Percentiles rank a stretch among this genome's conserved stretches.
Evolutionary conservation across 108 stramenopile species (phyloP).

Genomic region (Skeletonema grethae): DNA sequence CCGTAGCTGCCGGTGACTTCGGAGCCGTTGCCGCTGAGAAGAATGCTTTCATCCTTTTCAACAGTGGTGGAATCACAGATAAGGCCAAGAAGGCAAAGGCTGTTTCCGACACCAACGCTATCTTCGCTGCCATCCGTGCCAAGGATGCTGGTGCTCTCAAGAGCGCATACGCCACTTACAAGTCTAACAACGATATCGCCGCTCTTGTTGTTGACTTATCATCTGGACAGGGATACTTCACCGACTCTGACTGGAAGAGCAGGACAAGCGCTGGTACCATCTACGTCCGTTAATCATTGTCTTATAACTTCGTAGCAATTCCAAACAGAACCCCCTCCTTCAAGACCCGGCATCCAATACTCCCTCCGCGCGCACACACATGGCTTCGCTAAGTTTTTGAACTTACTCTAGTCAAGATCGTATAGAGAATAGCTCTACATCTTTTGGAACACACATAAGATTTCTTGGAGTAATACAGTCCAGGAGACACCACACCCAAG

Average conservation of each 20-base stretch:
- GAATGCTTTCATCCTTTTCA: slow-evolving; percentile 94
- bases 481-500: not conserved
- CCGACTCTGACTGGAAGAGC: slow-evolving; percentile 76
- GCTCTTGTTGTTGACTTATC: slow-evolving; percentile 38
- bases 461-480: not conserved
- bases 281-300: slow-evolving; percentile 24
- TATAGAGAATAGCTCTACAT: slow-evolving; percentile 9
- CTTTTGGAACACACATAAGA: not conserved
- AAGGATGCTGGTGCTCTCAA: slow-evolving; percentile 79
- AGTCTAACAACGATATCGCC: slow-evolving; percentile 56
- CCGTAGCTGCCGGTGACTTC: slow-evolving; percentile 88
- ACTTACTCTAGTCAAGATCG: slow-evolving; percentile 3
- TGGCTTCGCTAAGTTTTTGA: not conserved
- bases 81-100: slow-evolving; percentile 74
- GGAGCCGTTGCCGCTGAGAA: slow-evolving; percentile 88
- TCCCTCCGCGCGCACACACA: not conserved
- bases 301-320: not conserved
- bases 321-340: not conserved
- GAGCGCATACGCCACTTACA: slow-evolving; percentile 71
- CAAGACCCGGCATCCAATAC: slow-evolving; percentile 3
- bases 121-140: slow-evolving; percentile 80
- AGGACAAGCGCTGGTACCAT: slow-evolving; percentile 62
- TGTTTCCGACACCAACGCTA: slow-evolving; percentile 75
- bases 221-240: slow-evolving; percentile 79
- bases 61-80: slow-evolving; percentile 85